Percentiles rank a stretch among this genome's conserved stretches.
Conservation (phyloP, 2,329 filamentous ascomycete species). For the Aspergillus brunneoviolaceus region DNA sequence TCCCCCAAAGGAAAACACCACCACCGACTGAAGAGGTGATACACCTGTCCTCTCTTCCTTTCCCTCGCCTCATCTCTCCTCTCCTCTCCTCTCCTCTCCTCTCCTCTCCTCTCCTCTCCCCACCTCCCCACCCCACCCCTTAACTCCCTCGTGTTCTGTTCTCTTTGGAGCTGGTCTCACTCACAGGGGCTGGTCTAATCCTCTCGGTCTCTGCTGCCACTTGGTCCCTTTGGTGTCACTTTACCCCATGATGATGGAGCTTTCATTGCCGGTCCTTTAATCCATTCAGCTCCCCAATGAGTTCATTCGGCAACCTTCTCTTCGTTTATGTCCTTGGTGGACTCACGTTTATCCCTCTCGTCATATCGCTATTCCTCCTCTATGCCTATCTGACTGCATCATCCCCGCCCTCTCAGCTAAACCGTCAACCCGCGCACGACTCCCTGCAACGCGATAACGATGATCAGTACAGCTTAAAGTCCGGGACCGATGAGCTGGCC, state of each 20-base stretch:
- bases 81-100: neutral
- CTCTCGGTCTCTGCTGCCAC: constrained; percentile 2
- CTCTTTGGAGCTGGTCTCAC: constrained; percentile 10
- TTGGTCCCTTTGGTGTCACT: constrained; percentile 6
- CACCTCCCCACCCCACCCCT: neutral
- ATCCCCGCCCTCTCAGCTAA: constrained; percentile 22
- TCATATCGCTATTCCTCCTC: constrained; percentile 60
- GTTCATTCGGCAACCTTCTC: constrained; percentile 58
- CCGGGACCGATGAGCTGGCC: constrained; percentile 57
- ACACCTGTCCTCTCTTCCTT: constrained; percentile 2
- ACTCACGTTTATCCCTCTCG: constrained; percentile 78
- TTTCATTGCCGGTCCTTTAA: constrained; percentile 31
- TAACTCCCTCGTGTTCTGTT: neutral
- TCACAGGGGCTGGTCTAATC: neutral
- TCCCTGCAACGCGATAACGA: constrained; percentile 57
- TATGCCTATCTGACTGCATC: constrained; percentile 71
- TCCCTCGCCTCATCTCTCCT: neutral
- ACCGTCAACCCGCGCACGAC: constrained; percentile 39
- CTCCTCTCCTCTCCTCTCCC: neutral
- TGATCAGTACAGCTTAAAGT: constrained; percentile 64
- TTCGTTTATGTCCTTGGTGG: constrained; percentile 81
- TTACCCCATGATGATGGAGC: constrained; percentile 30
- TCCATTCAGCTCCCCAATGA: constrained; percentile 39
- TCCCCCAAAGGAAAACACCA: neutral
- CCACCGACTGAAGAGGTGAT: neutral